Base-by-base conservation (phyloP, 2,329 filamentous ascomycete genomes). In the Hypomyces rosellus region DNA sequence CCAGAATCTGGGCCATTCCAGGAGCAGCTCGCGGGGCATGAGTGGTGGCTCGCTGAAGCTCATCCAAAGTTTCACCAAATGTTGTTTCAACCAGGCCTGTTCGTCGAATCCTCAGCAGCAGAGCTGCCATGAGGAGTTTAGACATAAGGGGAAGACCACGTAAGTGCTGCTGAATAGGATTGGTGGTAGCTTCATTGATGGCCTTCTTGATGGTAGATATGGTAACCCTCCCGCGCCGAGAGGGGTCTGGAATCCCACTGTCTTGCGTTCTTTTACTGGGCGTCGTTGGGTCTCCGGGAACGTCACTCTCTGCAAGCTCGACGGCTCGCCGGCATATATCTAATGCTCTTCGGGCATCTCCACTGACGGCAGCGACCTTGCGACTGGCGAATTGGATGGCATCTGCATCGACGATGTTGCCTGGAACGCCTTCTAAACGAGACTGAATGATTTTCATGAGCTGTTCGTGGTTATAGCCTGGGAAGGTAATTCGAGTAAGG, bases 401-500 rank as follows among this genome's bases (percentile, higher is more conserved):
- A 63, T 99, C 93, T 1, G 89, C 75, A 54, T 96, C 89, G 38
- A 99, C 92, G 41, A 99, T 86, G 57, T 91, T 84, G 22, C 89
- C 90, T 1, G 88, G 86, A 1, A 97, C 89, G 48, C 89, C 89
- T 63, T 89, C 84, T 2, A 99, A 79, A 30, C 93, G 86, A n/a
- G 90, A 95, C 63, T 92, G 86, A 56, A 99, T 96, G 63, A 99
- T 99, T 59, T 86, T 87, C 87, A 97, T 96, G 38, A 99, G 79
- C 69, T 99, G 93, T 52, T 93, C 90, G 67, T 99, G 91, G 51
- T 90, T 96, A 69, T 99, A 99, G 18, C 93, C 93, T 0, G 93
- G 89, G 61, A 99, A 99, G 0, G 93, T 96, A 63, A 99, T 96
- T 62, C 95, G 82, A 7, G 91, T 96, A 45, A 99, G 75, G 18